A percentile compares a stretch with the other conserved stretches of the same genome.
These are phyloP conservation scores for Aspergillus hiratsukae DNA, from an alignment of 2,329 filamentous ascomycete species.

Conservation along the genomic window DNA sequence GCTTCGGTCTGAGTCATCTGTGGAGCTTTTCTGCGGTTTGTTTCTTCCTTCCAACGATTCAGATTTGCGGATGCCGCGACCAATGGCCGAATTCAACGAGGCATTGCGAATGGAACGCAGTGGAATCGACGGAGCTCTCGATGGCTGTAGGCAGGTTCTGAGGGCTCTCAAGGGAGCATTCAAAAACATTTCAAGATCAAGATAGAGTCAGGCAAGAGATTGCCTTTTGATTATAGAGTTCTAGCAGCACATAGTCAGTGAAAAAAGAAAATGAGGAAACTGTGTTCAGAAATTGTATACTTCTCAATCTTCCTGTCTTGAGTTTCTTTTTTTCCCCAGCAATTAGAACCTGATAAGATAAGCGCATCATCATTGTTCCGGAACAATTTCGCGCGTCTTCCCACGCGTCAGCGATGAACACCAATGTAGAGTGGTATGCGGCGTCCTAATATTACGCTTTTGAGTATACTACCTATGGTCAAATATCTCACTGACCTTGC, in stretches of 20 bases:
- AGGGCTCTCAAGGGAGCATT: constrained; percentile 4
- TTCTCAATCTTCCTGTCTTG: not conserved
- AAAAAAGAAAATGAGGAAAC: not conserved
- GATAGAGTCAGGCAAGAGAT: not conserved
- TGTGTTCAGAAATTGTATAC: not conserved
- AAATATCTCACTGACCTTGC: not conserved
- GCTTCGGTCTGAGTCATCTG: not conserved
- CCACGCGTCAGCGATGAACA: not conserved
- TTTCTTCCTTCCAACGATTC: constrained; percentile 6
- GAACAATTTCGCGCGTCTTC: not conserved
- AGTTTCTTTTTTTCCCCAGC: not conserved
- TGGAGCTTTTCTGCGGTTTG: not conserved
- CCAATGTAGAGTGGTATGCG: not conserved
- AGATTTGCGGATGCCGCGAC: constrained; percentile 57
- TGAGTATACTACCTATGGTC: not conserved
- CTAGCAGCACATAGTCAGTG: not conserved
- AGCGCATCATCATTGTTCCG: constrained; percentile 12
- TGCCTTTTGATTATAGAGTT: not conserved
- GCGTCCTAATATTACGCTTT: not conserved
- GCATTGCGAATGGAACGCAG: constrained; percentile 39
- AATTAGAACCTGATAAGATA: constrained; percentile 19
- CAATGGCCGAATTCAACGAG: constrained; percentile 65
- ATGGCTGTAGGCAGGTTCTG: constrained; percentile 12
- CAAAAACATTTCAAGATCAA: constrained; percentile 5
- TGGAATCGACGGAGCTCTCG: constrained; percentile 5